These are phyloP conservation scores for Penicillium mononematosum DNA, from an alignment of 495 filamentous ascomycete genomes.

Conservation along the genomic window DNA sequence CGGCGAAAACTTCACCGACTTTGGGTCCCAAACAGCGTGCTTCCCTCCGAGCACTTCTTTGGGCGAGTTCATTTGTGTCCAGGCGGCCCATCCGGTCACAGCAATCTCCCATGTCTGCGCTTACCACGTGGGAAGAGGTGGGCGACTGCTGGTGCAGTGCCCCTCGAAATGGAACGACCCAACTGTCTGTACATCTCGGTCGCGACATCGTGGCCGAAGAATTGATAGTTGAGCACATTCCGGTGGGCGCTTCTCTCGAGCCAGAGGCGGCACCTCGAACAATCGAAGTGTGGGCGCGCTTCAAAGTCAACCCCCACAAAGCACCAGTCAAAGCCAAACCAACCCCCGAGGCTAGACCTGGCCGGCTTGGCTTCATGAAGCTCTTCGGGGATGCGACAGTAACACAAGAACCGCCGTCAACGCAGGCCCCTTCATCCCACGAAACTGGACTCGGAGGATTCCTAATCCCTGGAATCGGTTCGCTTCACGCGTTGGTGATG, in stretches of 20 bases:
- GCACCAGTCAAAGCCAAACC: constrained; percentile 4
- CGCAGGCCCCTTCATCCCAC: constrained; percentile 13
- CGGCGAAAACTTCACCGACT: constrained; percentile 34
- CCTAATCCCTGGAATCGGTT: constrained; percentile 14
- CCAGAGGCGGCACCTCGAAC: constrained; percentile 42
- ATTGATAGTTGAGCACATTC: constrained; percentile 48
- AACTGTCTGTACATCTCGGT: constrained; percentile 38
- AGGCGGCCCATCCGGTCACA: constrained; percentile 1
- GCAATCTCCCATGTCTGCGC: constrained; percentile 31
- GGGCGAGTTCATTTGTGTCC: neutral
- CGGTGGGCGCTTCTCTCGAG: constrained; percentile 31
- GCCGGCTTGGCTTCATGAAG: constrained; percentile 1
- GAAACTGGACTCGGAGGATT: constrained; percentile 20
- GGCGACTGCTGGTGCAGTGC: constrained; percentile 52
- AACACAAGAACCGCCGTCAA: neutral
- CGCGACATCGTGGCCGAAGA: constrained; percentile 46
- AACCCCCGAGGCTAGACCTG: constrained; percentile 1
- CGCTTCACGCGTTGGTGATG: constrained; percentile 36
- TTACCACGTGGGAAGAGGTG: constrained; percentile 42
- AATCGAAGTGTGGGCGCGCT: constrained; percentile 50
- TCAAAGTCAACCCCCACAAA: constrained; percentile 19
- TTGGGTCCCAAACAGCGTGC: constrained; percentile 12
- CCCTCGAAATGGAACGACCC: constrained; percentile 37
- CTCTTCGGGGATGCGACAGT: constrained; percentile 3
- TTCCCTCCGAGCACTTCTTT: constrained; percentile 11